Base-by-base conservation (phyloP, 768 basidiomycete genomes). In the Rhodotorula babjevae region DNA sequence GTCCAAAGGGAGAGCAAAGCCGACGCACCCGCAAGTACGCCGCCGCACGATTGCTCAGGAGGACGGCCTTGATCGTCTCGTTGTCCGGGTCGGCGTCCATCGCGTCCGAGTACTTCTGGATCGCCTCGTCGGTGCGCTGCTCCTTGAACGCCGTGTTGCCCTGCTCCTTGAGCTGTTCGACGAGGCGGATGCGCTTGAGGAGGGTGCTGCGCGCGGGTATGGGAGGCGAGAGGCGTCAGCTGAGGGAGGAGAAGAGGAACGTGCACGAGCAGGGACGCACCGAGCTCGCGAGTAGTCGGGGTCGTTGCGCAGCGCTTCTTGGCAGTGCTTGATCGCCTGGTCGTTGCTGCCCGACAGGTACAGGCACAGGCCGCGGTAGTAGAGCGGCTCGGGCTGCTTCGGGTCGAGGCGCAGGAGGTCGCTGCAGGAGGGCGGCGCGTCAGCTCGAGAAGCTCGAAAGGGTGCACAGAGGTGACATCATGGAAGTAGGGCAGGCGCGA, bases 21-120 rank as follows among this genome's bases (percentile, higher is more conserved):
- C 11, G 42, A 59, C 60, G 65, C n/a, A 65, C 75, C 61, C 72
- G 33, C 50, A 64, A 75, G 27, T 75, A 72, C 47, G 92, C 88
- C 2, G 90, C 91, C 1, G 92, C 92, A 10, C 91, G 87, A 77
- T 94, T 94, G 4, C 89, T 90, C 16, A 92, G 82, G 8, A 94
- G 81, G 3, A 89, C 88, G 2, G 91, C 90, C 21, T 90, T 87
- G 40, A 93, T 88, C 66, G 89, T 86, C 15, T 91, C 91, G 27
- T 92, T 91, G 74, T 86, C 86, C 2, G 87, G 80, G 29, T 85
- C 84, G 31, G 91, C 90, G 3, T 78, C 78, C 44, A 94, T 81
- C 9, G 89, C 87, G 70, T 89, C 88, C 9, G 83, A 83, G 78
- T 94, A 94, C 76, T 85, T 87, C 0, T 84, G 83, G 15, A 87